Evolutionary conservation across 2,329 filamentous ascomycete species (phyloP).

Genomic region (Arthrobotrys entomopaga): DNA sequence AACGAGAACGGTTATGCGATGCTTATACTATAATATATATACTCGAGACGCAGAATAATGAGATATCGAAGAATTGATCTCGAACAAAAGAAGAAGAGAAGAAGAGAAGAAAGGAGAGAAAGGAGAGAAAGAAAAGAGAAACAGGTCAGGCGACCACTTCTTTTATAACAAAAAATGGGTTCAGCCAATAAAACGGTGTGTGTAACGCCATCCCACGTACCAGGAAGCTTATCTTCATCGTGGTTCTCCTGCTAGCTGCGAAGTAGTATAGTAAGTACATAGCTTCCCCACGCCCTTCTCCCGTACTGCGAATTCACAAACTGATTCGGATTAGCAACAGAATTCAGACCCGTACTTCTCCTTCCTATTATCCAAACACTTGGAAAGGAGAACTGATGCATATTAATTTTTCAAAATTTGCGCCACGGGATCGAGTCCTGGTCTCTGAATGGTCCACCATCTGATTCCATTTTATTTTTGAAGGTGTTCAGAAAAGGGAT

Average conservation of each 20-base stretch:
- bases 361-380: conserved; percentile 5
- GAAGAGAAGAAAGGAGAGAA: not conserved
- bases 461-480: not conserved
- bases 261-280: too few relatives aligned
- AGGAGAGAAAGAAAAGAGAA: conserved; percentile 16
- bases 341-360: conserved; percentile 6
- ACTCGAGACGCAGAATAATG: not conserved
- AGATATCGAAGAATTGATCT: not conserved
- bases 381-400: too few relatives aligned
- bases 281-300: not conserved
- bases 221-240: not conserved
- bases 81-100: not conserved
- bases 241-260: too few relatives aligned
- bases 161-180: conserved; percentile 3
- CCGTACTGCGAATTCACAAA: not conserved
- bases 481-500: too few relatives aligned
- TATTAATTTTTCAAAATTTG: not conserved
- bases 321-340: conserved; percentile 7
- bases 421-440: conserved; percentile 8
- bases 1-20: not conserved
- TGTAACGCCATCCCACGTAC: conserved; percentile 15
- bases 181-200: not conserved
- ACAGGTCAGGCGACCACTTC: conserved; percentile 44
- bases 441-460: conserved; percentile 8
- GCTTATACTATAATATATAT: not conserved